Evolutionary conservation across 2,329 filamentous ascomycete species (phyloP).

Genomic region (Sporothrix pseudoabietina): DNA sequence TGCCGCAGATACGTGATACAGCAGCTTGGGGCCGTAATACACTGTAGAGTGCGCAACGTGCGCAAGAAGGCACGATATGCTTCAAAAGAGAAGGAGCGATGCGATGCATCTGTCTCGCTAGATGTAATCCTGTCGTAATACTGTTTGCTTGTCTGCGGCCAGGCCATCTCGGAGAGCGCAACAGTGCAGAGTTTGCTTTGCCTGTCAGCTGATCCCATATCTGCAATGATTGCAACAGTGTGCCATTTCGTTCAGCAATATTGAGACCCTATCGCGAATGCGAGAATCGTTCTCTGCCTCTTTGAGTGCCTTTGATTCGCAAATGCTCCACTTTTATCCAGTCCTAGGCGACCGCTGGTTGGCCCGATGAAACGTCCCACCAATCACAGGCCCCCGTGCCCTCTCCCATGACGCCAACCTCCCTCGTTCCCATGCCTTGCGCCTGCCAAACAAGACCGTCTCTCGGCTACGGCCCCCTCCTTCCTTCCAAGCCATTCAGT

Average conservation of each 20-base stretch:
- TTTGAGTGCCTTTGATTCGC: constrained; percentile 4
- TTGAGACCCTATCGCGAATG: neutral
- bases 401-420: constrained; percentile 34
- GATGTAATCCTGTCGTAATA: neutral
- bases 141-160: neutral
- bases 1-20: neutral
- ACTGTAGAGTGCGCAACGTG: constrained; percentile 7
- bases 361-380: constrained; percentile 17
- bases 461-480: constrained; percentile 6
- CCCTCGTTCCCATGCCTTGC: constrained; percentile 15
- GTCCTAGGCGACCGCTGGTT: constrained; percentile 21
- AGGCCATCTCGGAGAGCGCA: neutral
- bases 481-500: neutral
- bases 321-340: neutral
- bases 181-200: neutral
- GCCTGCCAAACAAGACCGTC: neutral
- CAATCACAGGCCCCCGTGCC: constrained; percentile 26
- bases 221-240: neutral
- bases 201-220: constrained; percentile 3
- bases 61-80: neutral
- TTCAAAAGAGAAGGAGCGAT: neutral
- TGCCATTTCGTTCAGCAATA: neutral
- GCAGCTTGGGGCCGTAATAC: neutral
- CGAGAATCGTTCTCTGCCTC: constrained; percentile 3
- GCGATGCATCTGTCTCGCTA: neutral